Conservation (phyloP, 768 basidiomycete genomes). For the Kwoniella dendrophila region DNA sequence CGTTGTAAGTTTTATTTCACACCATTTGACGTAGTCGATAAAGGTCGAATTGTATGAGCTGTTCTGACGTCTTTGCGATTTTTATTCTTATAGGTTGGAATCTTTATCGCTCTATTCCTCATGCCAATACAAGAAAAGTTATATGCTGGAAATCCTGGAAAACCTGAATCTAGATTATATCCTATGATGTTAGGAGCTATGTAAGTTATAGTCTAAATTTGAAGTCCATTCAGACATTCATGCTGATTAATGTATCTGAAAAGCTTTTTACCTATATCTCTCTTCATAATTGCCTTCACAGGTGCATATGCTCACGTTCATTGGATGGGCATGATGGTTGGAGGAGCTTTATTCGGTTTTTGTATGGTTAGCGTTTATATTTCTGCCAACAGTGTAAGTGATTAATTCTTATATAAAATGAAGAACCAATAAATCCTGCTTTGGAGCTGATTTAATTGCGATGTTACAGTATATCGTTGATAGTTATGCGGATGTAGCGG, state of each 20-base stretch:
- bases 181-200: slow-evolving; percentile 46
- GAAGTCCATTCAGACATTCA: neutral
- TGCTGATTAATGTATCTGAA: neutral
- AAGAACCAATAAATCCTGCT: neutral
- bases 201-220: neutral
- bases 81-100: slow-evolving; percentile 25
- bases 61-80: too few relatives aligned
- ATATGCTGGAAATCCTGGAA: slow-evolving; percentile 27
- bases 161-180: slow-evolving; percentile 42
- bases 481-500: slow-evolving; percentile 53
- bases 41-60: too few relatives aligned
- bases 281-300: slow-evolving; percentile 73
- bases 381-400: slow-evolving; percentile 62
- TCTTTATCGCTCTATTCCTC: slow-evolving; percentile 26
- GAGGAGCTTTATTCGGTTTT: slow-evolving; percentile 61
- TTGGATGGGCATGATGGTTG: slow-evolving; percentile 74
- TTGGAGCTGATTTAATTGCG: neutral
- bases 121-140: slow-evolving; percentile 44
- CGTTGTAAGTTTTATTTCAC: slow-evolving; percentile 28
- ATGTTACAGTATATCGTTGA: slow-evolving; percentile 20
- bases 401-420: neutral
- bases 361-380: slow-evolving; percentile 64
- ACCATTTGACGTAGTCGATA: too few relatives aligned
- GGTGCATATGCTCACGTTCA: slow-evolving; percentile 61
- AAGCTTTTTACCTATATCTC: slow-evolving; percentile 65